Evolutionary conservation across 2,329 filamentous ascomycete genomes (phyloP).

Genomic region (Coleophoma crateriformis): DNA sequence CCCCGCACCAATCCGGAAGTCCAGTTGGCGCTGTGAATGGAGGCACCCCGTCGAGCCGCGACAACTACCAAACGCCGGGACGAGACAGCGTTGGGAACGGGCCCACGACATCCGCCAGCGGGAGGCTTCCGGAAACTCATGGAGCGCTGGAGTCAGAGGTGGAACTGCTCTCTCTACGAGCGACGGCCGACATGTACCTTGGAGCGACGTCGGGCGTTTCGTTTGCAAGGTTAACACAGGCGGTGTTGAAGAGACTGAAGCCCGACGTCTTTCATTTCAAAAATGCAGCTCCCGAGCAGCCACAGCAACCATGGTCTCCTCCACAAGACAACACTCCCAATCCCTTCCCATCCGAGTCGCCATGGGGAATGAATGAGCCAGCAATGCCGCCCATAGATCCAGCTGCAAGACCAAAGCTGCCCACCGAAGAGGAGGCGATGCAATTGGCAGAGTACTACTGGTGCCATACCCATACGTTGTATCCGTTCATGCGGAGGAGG

Average conservation of each 20-base stretch:
- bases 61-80: background rate
- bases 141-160: slow-evolving; percentile 28
- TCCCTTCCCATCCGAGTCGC: background rate
- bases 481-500: slow-evolving; percentile 33
- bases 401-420: slow-evolving; percentile 12
- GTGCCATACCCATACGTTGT: slow-evolving; percentile 39
- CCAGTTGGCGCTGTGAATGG: background rate
- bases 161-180: slow-evolving; percentile 34
- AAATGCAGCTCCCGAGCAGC: slow-evolving; percentile 1
- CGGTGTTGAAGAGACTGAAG: slow-evolving; percentile 33
- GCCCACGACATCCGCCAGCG: background rate
- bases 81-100: background rate
- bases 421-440: slow-evolving; percentile 21
- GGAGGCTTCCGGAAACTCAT: slow-evolving; percentile 7
- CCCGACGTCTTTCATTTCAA: slow-evolving; percentile 38
- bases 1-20: background rate
- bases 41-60: background rate
- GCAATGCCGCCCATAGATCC: slow-evolving; percentile 11
- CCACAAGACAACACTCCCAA: background rate
- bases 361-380: background rate
- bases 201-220: slow-evolving; percentile 38
- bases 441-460: slow-evolving; percentile 37
- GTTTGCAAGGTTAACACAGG: slow-evolving; percentile 37
- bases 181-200: slow-evolving; percentile 36
- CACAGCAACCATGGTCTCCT: background rate